A percentile compares a stretch with the other conserved stretches of the same genome.
These are phyloP conservation scores for Cytospora mali DNA, from an alignment of 2,329 filamentous ascomycete genomes.

Conservation along the genomic window DNA sequence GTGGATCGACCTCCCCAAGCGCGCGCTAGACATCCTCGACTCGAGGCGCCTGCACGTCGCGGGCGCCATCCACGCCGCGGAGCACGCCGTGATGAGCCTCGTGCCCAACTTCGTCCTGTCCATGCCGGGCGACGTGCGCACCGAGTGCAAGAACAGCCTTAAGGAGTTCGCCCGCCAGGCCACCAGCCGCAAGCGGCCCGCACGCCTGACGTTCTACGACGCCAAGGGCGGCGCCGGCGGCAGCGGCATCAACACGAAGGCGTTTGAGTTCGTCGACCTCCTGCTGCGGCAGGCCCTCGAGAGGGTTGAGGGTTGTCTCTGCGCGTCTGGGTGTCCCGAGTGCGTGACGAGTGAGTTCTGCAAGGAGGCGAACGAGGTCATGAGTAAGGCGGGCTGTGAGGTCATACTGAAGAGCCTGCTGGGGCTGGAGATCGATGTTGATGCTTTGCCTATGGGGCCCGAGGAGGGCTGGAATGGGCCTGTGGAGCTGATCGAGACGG, in stretches of 20 bases:
- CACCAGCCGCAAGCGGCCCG: conserved; percentile 77
- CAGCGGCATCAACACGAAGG: conserved; percentile 85
- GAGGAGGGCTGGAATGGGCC: conserved; percentile 70
- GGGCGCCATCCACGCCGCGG: conserved; percentile 89
- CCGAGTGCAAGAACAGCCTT: conserved; percentile 85
- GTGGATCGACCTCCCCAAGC: conserved; percentile 89
- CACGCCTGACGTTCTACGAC: conserved; percentile 91
- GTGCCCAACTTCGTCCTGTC: conserved; percentile 90
- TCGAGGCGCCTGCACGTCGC: conserved; percentile 76
- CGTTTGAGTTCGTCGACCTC: conserved; percentile 87
- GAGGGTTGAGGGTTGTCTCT: conserved; percentile 75
- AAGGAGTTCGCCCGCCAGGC: conserved; percentile 82
- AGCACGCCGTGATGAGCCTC: conserved; percentile 84
- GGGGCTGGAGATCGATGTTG: conserved; percentile 77
- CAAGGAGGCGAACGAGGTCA: conserved; percentile 84
- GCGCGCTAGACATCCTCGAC: conserved; percentile 77
- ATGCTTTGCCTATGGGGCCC: conserved; percentile 82
- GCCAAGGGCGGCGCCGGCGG: conserved; percentile 85
- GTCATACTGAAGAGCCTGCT: conserved; percentile 80
- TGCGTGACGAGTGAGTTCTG: conserved; percentile 87
- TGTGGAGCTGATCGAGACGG: conserved; percentile 87
- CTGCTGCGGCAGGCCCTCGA: conserved; percentile 75
- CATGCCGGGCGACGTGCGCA: conserved; percentile 88
- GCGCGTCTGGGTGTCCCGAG: conserved; percentile 80
- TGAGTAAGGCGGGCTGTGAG: conserved; percentile 86